phyloP scores from a whole-genome alignment of 768 basidiomycete genomes.

The Tulasnella sp. region DNA sequence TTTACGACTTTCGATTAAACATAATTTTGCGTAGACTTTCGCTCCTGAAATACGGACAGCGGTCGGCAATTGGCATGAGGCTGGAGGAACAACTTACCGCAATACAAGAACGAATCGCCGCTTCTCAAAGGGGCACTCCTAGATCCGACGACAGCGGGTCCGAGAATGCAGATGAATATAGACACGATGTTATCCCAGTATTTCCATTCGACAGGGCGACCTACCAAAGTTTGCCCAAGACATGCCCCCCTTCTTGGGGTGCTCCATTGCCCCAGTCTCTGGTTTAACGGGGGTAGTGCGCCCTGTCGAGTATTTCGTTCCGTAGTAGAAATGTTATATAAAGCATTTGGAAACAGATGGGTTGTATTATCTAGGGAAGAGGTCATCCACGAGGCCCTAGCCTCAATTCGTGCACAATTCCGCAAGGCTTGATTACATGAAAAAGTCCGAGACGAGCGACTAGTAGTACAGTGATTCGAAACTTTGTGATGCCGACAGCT shows the following conservation, averaged over 20 bases:
- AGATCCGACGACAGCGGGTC: neutral
- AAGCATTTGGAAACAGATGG: neutral
- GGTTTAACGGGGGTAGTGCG: neutral
- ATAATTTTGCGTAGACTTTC: neutral
- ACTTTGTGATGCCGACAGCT: neutral
- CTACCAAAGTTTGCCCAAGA: neutral
- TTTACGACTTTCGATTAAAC: neutral
- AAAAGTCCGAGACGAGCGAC: neutral
- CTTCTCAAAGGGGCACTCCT: neutral
- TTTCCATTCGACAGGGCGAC: conserved; percentile 10
- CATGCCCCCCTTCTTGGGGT: neutral
- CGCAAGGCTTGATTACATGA: neutral
- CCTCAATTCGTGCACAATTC: neutral
- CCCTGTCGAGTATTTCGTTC: neutral
- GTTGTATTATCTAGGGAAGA: neutral
- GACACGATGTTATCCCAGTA: neutral
- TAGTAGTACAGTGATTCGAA: neutral
- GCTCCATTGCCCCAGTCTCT: neutral
- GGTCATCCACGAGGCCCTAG: neutral
- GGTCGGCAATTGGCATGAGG: conserved; percentile 2
- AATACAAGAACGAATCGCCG: neutral
- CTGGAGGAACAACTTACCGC: conserved; percentile 9
- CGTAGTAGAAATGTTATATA: neutral
- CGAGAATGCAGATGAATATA: neutral
- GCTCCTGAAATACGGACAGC: conserved; percentile 6